These are phyloP conservation scores for Spathaspora passalidarum DNA, from an alignment of 805 yeast genomes.

Conservation along the genomic window DNA sequence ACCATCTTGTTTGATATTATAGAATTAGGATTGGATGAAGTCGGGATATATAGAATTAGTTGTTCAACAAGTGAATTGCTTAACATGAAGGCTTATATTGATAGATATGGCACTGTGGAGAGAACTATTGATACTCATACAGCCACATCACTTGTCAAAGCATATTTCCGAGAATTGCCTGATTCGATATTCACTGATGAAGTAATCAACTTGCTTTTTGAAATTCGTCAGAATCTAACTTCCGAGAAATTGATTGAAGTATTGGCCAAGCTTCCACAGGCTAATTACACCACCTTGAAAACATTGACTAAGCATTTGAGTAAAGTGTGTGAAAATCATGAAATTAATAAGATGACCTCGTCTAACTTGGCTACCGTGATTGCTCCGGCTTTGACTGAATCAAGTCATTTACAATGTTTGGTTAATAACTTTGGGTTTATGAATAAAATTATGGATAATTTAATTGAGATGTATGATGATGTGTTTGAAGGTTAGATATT, in stretches of 20 bases:
- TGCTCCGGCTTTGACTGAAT: conserved; percentile 59
- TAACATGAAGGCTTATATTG: conserved; percentile 43
- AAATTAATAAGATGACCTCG: conserved; percentile 79
- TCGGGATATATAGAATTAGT: conserved; percentile 80
- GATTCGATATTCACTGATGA: conserved; percentile 74
- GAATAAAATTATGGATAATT: conserved; percentile 51
- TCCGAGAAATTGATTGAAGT: conserved; percentile 4
- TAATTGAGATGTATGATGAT: conserved; percentile 38
- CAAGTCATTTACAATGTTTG: conserved; percentile 46
- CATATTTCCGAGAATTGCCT: conserved; percentile 81
- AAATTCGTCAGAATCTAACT: conserved; percentile 21
- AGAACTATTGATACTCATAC: conserved; percentile 72
- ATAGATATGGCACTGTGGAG: conserved; percentile 44
- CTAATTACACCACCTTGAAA: conserved; percentile 67
- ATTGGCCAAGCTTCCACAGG: conserved; percentile 47
- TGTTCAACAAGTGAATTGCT: conserved; percentile 48
- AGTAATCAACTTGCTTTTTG: conserved; percentile 57
- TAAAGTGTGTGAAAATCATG: conserved; percentile 63
- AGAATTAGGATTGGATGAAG: conserved; percentile 87
- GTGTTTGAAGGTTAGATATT: background rate
- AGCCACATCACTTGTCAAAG: conserved; percentile 82
- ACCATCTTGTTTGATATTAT: conserved; percentile 67
- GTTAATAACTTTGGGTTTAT: conserved; percentile 52
- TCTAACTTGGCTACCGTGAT: conserved; percentile 89
- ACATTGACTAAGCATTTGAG: conserved; percentile 67